Evolutionary conservation across 2,329 filamentous ascomycete genomes (phyloP).

Genomic region (Penicillium sp.): DNA sequence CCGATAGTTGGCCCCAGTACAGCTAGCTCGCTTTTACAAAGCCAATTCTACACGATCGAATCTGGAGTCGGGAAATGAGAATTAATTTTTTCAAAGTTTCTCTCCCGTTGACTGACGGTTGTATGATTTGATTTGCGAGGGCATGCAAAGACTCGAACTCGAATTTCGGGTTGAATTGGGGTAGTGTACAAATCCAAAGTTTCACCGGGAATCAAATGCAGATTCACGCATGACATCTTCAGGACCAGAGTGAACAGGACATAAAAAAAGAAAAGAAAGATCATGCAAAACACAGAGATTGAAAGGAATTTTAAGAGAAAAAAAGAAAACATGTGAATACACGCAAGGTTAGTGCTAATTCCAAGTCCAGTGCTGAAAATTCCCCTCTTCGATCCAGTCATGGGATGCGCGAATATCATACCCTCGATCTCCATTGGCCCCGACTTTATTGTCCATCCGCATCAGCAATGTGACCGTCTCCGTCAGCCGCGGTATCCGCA

Average conservation of each 20-base stretch:
- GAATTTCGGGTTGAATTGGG: neutral
- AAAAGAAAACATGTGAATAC: constrained; percentile 5
- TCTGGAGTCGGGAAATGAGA: neutral
- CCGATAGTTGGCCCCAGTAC: too few relatives aligned
- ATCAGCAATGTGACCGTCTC: constrained; percentile 39
- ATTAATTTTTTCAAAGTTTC: constrained; percentile 7
- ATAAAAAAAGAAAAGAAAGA: constrained; percentile 2
- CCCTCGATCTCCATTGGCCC: neutral
- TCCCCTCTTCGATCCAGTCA: neutral
- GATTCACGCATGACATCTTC: neutral
- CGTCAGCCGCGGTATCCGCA: constrained; percentile 27
- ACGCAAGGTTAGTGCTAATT: constrained; percentile 8
- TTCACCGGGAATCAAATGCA: constrained; percentile 3
- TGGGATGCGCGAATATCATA: too few relatives aligned
- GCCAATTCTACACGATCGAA: neutral
- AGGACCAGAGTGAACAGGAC: neutral
- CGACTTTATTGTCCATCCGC: constrained; percentile 24
- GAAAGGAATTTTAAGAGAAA: constrained; percentile 1
- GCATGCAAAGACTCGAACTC: constrained; percentile 9
- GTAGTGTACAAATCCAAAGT: constrained; percentile 19
- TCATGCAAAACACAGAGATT: constrained; percentile 10
- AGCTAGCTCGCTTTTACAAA: neutral
- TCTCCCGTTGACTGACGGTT: neutral
- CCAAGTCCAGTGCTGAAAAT: neutral
- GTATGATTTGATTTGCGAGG: neutral